phyloP scores from a whole-genome alignment of 2,329 filamentous ascomycete genomes.

The Curvularia hawaiiensis region DNA sequence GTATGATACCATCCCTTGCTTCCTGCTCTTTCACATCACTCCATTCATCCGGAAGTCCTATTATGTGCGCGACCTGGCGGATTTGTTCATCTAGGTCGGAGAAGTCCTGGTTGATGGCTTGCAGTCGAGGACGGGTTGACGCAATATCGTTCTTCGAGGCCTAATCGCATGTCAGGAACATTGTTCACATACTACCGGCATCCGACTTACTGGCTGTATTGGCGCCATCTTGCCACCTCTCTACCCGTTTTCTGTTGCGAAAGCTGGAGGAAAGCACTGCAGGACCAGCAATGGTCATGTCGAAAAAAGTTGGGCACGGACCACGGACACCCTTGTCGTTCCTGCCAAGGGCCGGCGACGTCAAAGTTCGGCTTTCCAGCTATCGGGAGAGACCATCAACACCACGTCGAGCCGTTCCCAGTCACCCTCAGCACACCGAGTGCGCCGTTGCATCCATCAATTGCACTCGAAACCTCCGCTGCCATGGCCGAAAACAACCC shows the following conservation, averaged over 20 bases:
- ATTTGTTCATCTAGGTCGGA: slow-evolving; percentile 47
- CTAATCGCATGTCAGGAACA: slow-evolving; percentile 14
- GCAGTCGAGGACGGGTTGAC: slow-evolving; percentile 46
- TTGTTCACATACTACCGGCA: rapidly evolving
- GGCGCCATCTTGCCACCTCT: slow-evolving; percentile 32
- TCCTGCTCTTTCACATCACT: slow-evolving; percentile 19
- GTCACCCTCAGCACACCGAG: slow-evolving; percentile 22
- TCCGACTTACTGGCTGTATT: slow-evolving; percentile 20
- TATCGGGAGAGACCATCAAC: slow-evolving; percentile 28
- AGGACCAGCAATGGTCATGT: slow-evolving; percentile 7
- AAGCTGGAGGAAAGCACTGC: slow-evolving; percentile 3
- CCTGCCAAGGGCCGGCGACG: slow-evolving; percentile 31
- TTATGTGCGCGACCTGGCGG: slow-evolving; percentile 48
- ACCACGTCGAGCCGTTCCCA: slow-evolving; percentile 24
- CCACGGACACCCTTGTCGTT: slow-evolving; percentile 14
- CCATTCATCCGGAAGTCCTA: slow-evolving; percentile 45
- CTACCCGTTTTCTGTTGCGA: slow-evolving; percentile 9
- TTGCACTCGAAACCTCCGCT: slow-evolving; percentile 33
- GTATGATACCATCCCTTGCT: slow-evolving; percentile 13
- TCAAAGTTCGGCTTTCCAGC: slow-evolving; percentile 36
- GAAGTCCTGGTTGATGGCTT: slow-evolving; percentile 48
- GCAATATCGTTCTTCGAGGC: slow-evolving; percentile 19
- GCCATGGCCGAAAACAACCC: slow-evolving; percentile 65
- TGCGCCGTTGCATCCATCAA: slow-evolving; percentile 31
- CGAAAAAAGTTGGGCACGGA: slow-evolving; percentile 30